These are phyloP conservation scores for Cercophora scortea DNA, from an alignment of 495 filamentous ascomycete species.

Conservation along the genomic window DNA sequence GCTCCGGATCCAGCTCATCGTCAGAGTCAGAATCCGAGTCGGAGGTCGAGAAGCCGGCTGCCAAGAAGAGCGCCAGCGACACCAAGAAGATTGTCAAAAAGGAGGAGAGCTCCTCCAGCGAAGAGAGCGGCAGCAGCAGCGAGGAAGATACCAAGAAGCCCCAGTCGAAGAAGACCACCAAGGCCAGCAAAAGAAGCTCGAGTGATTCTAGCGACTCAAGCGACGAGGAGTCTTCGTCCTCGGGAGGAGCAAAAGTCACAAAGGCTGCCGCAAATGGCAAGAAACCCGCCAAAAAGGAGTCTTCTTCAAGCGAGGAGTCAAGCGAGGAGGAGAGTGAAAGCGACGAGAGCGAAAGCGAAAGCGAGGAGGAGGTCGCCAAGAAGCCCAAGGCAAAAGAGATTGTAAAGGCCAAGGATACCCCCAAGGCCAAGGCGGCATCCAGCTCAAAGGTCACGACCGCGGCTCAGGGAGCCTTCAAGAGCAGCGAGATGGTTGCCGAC, in stretches of 20 bases:
- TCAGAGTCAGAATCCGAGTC: constrained; percentile 20
- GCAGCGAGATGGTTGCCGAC: constrained; percentile 14
- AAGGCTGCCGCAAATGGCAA: neutral
- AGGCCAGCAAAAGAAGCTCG: neutral
- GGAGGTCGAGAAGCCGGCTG: constrained; percentile 4
- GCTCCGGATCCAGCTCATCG: constrained; percentile 12
- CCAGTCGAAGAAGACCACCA: neutral
- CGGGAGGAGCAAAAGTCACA: constrained; percentile 3
- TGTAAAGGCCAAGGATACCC: neutral
- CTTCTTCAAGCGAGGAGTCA: constrained; percentile 9
- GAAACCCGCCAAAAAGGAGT: neutral
- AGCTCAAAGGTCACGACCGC: neutral
- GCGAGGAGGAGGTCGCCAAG: constrained; percentile 16
- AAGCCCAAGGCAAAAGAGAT: constrained; percentile 3
- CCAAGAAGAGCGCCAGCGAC: constrained; percentile 6
- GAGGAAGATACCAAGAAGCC: neutral
- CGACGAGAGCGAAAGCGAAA: constrained; percentile 14
- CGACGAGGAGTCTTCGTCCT: constrained; percentile 6
- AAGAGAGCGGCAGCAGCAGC: constrained; percentile 8
- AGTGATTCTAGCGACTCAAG: constrained; percentile 1
- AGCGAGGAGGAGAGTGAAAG: constrained; percentile 9
- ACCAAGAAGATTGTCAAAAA: neutral
- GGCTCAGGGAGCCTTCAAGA: constrained; percentile 4
- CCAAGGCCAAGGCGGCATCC: neutral
- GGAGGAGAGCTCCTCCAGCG: neutral